Base-by-base conservation (phyloP, 208 protist genomes). In the Trypanosomatidae sp. region DNA sequence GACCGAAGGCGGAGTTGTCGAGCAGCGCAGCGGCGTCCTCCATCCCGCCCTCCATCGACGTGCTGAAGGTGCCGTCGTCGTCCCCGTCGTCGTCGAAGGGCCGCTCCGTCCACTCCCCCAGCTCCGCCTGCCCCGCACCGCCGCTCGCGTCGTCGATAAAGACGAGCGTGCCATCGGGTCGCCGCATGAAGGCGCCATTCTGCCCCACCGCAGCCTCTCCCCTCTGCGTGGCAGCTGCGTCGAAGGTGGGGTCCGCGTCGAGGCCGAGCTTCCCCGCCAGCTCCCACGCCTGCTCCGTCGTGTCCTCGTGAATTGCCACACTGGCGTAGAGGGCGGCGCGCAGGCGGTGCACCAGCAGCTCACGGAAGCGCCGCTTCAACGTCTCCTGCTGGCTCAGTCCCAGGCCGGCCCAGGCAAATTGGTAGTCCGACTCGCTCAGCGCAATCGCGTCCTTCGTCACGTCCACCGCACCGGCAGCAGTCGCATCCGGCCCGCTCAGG, bases 311-410 rank as follows among this genome's bases (percentile, higher is more conserved):
- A 28, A 50, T 30, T 22, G 66, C 33, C 2, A 80, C 44, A 13
- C 66, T 68, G 44, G 67, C 55, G 75, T 80, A 80, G n/a, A 80
- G 62, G 13, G 75, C 69, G 4, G 75, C 68, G 19, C 75, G 69
- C 12, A 80, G 13, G 30, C 75, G 75, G 36, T 74, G 75, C 69
- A 67, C 62, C 47, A 80, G 65, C 55, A 75, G 33, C 60, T 70
- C 75, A 4, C 75, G 75, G 46, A 67, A 80, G 43, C 75, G 64
- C 22, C 55, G 75, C 33, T 68, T 49, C 52, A 80, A 22, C 47
- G 69, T 74, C 55, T 69, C 69, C 49, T 80, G 60, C 64, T 80
- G 75, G 13, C 0, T 19, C 46, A 17, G n/a, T 8, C 64, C 15
- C 6, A 80, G 70, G 2, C 60, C 22, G 8, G 62, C 28, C 75